Conservation (phyloP, 768 basidiomycete species). For the Boletus barrowsii region DNA sequence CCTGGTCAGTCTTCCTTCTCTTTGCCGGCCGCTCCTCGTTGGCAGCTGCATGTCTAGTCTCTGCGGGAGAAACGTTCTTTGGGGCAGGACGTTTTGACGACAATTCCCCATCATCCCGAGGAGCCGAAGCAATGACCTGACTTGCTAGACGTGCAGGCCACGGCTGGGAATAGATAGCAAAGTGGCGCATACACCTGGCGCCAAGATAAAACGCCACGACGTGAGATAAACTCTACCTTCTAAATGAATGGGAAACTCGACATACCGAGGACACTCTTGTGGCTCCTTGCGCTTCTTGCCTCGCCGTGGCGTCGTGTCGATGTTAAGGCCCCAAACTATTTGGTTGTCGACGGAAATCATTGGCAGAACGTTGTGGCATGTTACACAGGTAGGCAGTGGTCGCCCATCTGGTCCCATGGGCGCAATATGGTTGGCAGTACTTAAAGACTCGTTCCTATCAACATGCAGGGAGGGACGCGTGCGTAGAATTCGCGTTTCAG, state of each 20-base stretch:
- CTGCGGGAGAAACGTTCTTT: conserved; percentile 48
- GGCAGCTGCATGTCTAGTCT: conserved; percentile 52
- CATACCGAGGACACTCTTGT: conserved; percentile 73
- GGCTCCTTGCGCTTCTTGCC: conserved; percentile 58
- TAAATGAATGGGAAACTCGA: conserved; percentile 25
- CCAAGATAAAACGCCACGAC: conserved; percentile 12
- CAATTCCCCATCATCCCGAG: conserved; percentile 43
- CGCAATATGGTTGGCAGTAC: conserved; percentile 41
- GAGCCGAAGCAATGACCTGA: conserved; percentile 43
- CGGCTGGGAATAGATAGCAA: conserved; percentile 65
- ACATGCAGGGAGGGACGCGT: conserved; percentile 41
- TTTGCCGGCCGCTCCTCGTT: conserved; percentile 45
- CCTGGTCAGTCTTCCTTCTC: conserved; percentile 45
- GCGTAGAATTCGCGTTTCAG: conserved; percentile 51
- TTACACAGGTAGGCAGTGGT: conserved; percentile 66
- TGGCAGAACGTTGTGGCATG: conserved; percentile 68
- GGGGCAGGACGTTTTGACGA: conserved; percentile 48
- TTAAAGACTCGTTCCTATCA: conserved; percentile 35
- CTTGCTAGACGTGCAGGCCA: conserved; percentile 66
- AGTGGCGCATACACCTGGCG: conserved; percentile 73
- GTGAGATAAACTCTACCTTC: conserved; percentile 10
- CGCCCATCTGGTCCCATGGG: conserved; percentile 64
- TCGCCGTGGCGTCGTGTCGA: conserved; percentile 43
- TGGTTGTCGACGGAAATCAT: conserved; percentile 73
- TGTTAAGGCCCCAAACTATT: conserved; percentile 68